Evolutionary conservation across 1,284 basidiomycete genomes (phyloP), one percentile per base, ranked within the genome.

Genomic region (Trichosporon coremiiforme): DNA sequence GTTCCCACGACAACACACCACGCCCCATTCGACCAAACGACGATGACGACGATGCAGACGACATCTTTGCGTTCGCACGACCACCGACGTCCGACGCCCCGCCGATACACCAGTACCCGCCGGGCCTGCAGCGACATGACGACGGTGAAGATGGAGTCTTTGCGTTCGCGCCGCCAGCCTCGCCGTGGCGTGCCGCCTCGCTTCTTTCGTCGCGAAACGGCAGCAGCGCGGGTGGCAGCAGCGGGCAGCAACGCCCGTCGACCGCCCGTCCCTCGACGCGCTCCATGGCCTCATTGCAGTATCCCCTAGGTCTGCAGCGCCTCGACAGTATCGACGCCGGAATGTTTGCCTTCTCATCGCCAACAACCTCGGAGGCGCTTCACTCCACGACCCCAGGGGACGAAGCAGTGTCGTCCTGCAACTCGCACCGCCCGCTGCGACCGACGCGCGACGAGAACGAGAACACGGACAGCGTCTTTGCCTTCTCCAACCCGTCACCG

Each of bases 401-500:
- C 7, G 47, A 53, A 9, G 47, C 15, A 4, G 47, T 8, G 15
- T 20, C 47, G 47, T 45, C 41, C 2, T 29, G 15, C 13, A 60
- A 31, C 31, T 60, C 29, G 31, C 47, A 53, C n/a, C 62, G 62
- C 20, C 36, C 33, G 33, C 62, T 15, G n/a, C n/a, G 35, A 10
- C 13, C 17, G 8, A 33, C 33, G 33, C 33, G 36, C 22, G 75
- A 76, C 33, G 77, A 80, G 15, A 74, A 78, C 15, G 70, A 68
- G 4, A 13, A 33, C 57, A n/a, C 15, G 17, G 76, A 76, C n/a
- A 76, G 74, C 17, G 79, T 83, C 6, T 83, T 82, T 67, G 83
- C 82, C 0, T 84, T 84, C 67, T 73, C 75, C 15, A 33, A 31
- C 13, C 29, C 53, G 1, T 29, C 57, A 13, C 6, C 12, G 31